Conservation (phyloP, 345 rosid genomes). For the Psidium friedrichsthalianum region DNA sequence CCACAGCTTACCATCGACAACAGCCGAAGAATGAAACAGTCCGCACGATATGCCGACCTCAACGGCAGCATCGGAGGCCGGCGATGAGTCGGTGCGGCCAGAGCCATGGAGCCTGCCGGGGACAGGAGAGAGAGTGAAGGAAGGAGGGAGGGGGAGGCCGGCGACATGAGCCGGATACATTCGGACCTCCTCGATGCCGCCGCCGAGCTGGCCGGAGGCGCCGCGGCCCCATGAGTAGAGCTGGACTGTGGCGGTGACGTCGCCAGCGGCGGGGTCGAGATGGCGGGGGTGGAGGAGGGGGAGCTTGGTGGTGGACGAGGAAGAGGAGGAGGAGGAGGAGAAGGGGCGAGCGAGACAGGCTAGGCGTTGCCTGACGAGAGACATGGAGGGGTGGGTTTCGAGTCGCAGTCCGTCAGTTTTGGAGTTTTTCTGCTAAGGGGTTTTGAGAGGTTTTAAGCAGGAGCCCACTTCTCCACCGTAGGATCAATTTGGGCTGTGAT, state of each 20-base stretch:
- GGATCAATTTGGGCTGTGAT: neutral
- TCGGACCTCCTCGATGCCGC: constrained; percentile 68
- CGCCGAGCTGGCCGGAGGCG: constrained; percentile 90
- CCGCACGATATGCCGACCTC: constrained; percentile 73
- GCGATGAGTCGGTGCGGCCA: neutral
- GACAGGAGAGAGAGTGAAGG: constrained; percentile 39
- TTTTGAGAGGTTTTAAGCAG: neutral
- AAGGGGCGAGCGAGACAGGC: constrained; percentile 2
- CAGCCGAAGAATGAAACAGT: constrained; percentile 67
- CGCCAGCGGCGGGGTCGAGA: constrained; percentile 22
- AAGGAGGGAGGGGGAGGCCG: constrained; percentile 33
- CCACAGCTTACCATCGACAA: constrained; percentile 58
- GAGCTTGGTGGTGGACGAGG: constrained; percentile 12
- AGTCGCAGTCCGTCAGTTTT: neutral
- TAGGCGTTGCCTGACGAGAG: constrained; percentile 9
- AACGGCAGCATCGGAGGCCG: neutral
- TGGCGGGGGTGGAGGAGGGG: constrained; percentile 28
- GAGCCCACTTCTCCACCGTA: neutral
- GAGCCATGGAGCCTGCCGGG: constrained; percentile 32
- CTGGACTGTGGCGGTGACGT: constrained; percentile 43
- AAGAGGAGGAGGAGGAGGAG: constrained; percentile 2
- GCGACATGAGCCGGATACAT: constrained; percentile 66
- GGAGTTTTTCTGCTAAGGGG: neutral
- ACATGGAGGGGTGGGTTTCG: neutral
- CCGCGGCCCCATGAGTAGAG: constrained; percentile 91